These are phyloP conservation scores for Ilex asprella DNA, from an alignment of 257 asterid genomes.

Conservation along the genomic window DNA sequence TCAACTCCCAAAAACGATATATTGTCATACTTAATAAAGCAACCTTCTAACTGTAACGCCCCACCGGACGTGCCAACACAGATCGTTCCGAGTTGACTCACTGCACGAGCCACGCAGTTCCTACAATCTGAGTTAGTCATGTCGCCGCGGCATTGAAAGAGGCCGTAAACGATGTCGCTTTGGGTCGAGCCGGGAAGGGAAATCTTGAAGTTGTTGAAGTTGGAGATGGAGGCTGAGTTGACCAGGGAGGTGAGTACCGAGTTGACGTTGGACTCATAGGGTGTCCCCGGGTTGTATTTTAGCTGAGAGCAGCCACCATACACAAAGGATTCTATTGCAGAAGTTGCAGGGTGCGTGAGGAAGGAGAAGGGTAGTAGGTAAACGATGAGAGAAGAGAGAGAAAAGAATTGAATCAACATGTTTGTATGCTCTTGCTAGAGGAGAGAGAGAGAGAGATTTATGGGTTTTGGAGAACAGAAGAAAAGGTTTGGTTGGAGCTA, in stretches of 20 bases:
- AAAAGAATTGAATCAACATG: not conserved
- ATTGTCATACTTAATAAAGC: constrained; percentile 63
- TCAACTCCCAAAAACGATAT: constrained; percentile 51
- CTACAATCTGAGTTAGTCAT: constrained; percentile 44
- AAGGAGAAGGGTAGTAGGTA: constrained; percentile 10
- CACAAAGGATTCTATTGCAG: constrained; percentile 31
- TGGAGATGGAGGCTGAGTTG: constrained; percentile 50
- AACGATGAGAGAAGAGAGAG: constrained; percentile 11
- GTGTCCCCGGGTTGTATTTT: constrained; percentile 38
- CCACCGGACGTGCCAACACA: constrained; percentile 65
- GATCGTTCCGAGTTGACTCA: constrained; percentile 43
- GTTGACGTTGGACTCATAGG: constrained; percentile 62
- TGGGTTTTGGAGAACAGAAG: no score
- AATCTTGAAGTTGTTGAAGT: constrained; percentile 64
- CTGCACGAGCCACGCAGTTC: constrained; percentile 44
- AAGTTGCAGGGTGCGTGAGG: constrained; percentile 12
- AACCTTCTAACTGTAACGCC: constrained; percentile 77
- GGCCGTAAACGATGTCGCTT: constrained; percentile 54
- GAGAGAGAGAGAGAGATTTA: no score
- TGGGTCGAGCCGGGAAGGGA: constrained; percentile 53
- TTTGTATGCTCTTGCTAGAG: no score
- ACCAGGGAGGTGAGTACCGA: constrained; percentile 58
- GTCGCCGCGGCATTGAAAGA: constrained; percentile 86
- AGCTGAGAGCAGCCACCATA: constrained; percentile 73
- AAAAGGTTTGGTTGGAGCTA: no score